phyloP scores from a whole-genome alignment of 768 basidiomycete genomes.

The Trametopsis cervina region DNA sequence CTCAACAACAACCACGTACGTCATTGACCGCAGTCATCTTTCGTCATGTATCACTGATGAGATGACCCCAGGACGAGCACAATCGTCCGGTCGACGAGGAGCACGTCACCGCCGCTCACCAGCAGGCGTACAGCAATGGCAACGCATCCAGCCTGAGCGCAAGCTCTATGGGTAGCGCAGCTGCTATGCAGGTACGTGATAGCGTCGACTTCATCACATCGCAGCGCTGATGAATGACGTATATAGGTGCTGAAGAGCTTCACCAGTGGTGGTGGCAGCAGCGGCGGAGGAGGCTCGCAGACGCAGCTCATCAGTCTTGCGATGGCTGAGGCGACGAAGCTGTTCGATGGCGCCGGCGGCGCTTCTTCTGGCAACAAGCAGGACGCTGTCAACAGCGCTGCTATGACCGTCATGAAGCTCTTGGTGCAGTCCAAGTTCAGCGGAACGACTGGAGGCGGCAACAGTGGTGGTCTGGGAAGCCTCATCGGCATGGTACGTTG shows the following conservation, averaged over 20 bases:
- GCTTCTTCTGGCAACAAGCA: slow-evolving; percentile 67
- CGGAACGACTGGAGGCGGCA: slow-evolving; percentile 42
- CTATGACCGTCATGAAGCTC: slow-evolving; percentile 81
- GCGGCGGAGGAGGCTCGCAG: slow-evolving; percentile 37
- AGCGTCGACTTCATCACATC: neutral
- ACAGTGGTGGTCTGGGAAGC: slow-evolving; percentile 58
- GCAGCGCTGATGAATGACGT: neutral
- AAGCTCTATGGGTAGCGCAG: slow-evolving; percentile 63
- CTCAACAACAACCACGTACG: slow-evolving; percentile 46
- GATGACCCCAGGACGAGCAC: slow-evolving; percentile 37
- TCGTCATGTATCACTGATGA: neutral
- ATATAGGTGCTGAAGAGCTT: slow-evolving; percentile 58
- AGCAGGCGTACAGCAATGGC: slow-evolving; percentile 51
- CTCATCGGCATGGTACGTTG: slow-evolving; percentile 55
- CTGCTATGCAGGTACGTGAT: slow-evolving; percentile 57
- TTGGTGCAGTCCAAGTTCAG: slow-evolving; percentile 63
- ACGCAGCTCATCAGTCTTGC: slow-evolving; percentile 78
- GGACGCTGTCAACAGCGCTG: slow-evolving; percentile 79
- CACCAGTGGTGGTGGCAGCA: slow-evolving; percentile 42
- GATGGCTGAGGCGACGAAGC: slow-evolving; percentile 73
- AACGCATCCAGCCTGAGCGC: slow-evolving; percentile 50
- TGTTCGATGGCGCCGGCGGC: slow-evolving; percentile 67
- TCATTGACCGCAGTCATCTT: too few species aligned
- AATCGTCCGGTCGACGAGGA: slow-evolving; percentile 61
- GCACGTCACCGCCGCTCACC: slow-evolving; percentile 51